Base-by-base conservation (phyloP, 345 rosid species). In the Citrus sp. region DNA sequence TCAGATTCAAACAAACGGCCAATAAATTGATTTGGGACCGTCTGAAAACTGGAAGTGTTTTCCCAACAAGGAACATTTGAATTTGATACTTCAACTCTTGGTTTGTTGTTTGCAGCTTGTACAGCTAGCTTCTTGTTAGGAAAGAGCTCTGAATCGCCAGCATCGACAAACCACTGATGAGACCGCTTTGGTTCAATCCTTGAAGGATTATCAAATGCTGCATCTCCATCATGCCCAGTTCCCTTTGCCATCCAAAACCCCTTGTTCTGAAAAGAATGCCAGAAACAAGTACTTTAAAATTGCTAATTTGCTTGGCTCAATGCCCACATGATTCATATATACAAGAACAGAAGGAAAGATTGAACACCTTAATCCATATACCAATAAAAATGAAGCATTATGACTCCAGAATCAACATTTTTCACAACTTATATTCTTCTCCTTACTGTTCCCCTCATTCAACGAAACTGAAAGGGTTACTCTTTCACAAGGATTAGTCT, bases 61-160 rank as follows among this genome's bases (percentile, higher is more conserved):
- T 87, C 90, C 98, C 98, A 94, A 37, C 86, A 76, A 83, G 90
- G 77, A 83, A 82, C 84, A 75, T 80, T 77, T 42, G 88, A 76
- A 79, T 72, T 77, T 63, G 89, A 67, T 59, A 83, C 69, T 46
- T 83, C 91, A 70, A 86, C 78, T 40, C 78, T 76, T 30, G 84
- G 40, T 55, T 78, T 79, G 56, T 84, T 80, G 55, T 72, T 74
- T 67, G 89, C 85, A 78, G 82, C 85, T 72, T 88, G 89, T 24
- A 84, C 75, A 22, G 91, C 92, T 86, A 89, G 98, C 85, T 88
- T 95, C 88, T 93, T 93, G 88, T 87, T 90, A 13, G 95, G 88
- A 72, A 90, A 90, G 78, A 91, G 73, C 82, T 91, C 95, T 0
- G 93, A 82, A 76, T 91, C 94, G 71, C 85, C 78, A 75, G 90